phyloP scores from a whole-genome alignment of 2,329 filamentous ascomycete genomes.

The Teratosphaeria destructans region DNA sequence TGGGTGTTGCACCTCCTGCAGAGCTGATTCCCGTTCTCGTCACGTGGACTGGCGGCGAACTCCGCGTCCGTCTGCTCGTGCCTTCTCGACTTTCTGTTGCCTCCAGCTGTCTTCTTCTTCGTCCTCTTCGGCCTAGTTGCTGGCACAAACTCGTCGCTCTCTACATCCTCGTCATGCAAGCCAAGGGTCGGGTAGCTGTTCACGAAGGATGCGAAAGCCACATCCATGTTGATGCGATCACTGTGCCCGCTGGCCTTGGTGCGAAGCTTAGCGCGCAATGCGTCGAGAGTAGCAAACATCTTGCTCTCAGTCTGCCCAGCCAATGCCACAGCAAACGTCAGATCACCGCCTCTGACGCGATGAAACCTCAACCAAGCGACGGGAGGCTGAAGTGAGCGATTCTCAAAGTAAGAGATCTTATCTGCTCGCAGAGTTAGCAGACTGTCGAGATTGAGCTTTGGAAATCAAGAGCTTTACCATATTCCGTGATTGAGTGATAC shows the following conservation, averaged over 20 bases:
- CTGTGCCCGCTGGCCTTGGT: neutral
- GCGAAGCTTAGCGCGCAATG: neutral
- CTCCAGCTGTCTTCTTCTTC: neutral
- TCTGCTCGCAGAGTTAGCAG: neutral
- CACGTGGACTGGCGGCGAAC: neutral
- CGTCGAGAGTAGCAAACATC: neutral
- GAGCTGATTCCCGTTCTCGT: neutral
- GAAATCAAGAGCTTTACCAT: neutral
- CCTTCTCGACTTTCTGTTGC: neutral
- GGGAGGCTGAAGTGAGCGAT: neutral
- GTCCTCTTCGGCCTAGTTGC: neutral
- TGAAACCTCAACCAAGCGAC: neutral
- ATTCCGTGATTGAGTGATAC: neutral
- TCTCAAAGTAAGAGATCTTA: neutral
- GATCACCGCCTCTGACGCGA: neutral
- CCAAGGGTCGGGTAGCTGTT: neutral
- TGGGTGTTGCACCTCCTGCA: neutral
- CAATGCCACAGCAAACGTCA: neutral
- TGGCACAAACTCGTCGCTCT: neutral
- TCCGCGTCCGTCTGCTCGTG: neutral
- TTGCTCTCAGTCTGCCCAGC: neutral
- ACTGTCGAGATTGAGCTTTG: too few relatives aligned
- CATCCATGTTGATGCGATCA: neutral
- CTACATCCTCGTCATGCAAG: neutral
- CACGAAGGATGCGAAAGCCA: neutral